A percentile compares a stretch with the other conserved stretches of the same genome.
Conservation (phyloP, 257 asterid genomes). For the Eucommia ulmoides region DNA sequence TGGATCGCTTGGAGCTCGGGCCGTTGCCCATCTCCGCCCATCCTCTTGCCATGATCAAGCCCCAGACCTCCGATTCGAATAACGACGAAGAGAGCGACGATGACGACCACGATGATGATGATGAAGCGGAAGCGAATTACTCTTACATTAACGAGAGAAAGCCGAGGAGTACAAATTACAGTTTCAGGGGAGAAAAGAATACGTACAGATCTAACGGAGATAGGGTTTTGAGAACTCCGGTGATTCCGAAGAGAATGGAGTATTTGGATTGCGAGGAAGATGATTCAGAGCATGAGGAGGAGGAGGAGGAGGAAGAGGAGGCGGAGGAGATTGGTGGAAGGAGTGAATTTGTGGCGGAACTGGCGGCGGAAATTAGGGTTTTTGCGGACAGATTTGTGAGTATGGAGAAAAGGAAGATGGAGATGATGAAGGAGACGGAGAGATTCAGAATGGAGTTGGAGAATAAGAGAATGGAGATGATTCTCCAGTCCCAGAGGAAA, state of each 20-base stretch:
- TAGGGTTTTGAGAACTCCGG: slow-evolving; percentile 20
- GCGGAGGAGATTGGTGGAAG: slow-evolving; percentile 20
- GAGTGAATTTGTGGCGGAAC: slow-evolving; percentile 31
- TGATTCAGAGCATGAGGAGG: slow-evolving; percentile 21
- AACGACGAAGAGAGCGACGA: slow-evolving; percentile 32
- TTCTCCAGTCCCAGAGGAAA: slow-evolving; percentile 60
- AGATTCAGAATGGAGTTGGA: slow-evolving; percentile 71
- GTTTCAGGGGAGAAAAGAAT: neutral
- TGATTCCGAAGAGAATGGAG: slow-evolving; percentile 26
- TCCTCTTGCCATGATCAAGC: slow-evolving; percentile 39
- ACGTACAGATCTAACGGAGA: neutral
- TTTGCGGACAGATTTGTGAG: slow-evolving; percentile 71
- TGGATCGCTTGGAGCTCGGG: slow-evolving; percentile 90
- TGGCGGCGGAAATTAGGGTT: slow-evolving; percentile 63
- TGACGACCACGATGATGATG: slow-evolving; percentile 20
- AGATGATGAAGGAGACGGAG: slow-evolving; percentile 63
- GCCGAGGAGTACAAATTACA: neutral
- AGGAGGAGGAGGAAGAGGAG: slow-evolving; percentile 14
- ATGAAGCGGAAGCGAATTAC: slow-evolving; percentile 18
- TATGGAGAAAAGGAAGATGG: slow-evolving; percentile 73
- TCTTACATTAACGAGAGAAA: neutral
- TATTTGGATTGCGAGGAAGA: slow-evolving; percentile 19
- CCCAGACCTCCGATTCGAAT: slow-evolving; percentile 12
- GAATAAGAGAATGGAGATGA: slow-evolving; percentile 82
- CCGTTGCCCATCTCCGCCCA: slow-evolving; percentile 49